phyloP scores from a whole-genome alignment of 2,329 filamentous ascomycete species.

The Apiospora sp. region DNA sequence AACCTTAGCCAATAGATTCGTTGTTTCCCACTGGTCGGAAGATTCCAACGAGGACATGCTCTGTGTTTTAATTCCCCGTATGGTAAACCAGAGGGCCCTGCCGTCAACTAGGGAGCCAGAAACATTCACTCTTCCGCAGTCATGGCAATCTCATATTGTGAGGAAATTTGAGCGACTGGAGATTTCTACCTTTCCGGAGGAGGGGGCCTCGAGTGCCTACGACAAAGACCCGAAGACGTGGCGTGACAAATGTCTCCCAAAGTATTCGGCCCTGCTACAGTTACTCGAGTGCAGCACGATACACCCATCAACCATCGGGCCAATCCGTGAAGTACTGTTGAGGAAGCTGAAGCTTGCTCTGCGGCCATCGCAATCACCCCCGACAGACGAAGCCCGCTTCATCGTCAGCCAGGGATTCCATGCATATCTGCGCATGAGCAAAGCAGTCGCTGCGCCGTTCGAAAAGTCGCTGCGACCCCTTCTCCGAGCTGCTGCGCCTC shows the following conservation, averaged over 20 bases:
- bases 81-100: constrained; percentile 65
- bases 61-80: constrained; percentile 72
- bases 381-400: constrained; percentile 72
- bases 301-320: constrained; percentile 71
- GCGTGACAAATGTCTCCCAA: constrained; percentile 69
- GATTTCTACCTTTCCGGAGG: constrained; percentile 70
- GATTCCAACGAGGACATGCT: constrained; percentile 71
- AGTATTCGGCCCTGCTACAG: constrained; percentile 72
- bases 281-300: constrained; percentile 68
- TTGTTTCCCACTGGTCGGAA: constrained; percentile 76
- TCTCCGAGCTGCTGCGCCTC: constrained; percentile 70
- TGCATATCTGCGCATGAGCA: constrained; percentile 73
- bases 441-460: constrained; percentile 59
- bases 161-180: constrained; percentile 73
- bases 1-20: constrained; percentile 64
- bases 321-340: constrained; percentile 71
- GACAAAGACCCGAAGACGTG: constrained; percentile 69
- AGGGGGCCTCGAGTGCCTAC: constrained; percentile 57
- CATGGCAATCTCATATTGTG: constrained; percentile 78
- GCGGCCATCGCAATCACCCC: constrained; percentile 64
- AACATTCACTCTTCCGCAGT: constrained; percentile 65
- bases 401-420: constrained; percentile 79
- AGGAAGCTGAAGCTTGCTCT: constrained; percentile 72
- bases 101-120: constrained; percentile 61
- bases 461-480: constrained; percentile 70